These are phyloP conservation scores for Piper longum DNA, from an alignment of 164 flowering plant genomes.

Conservation along the genomic window DNA sequence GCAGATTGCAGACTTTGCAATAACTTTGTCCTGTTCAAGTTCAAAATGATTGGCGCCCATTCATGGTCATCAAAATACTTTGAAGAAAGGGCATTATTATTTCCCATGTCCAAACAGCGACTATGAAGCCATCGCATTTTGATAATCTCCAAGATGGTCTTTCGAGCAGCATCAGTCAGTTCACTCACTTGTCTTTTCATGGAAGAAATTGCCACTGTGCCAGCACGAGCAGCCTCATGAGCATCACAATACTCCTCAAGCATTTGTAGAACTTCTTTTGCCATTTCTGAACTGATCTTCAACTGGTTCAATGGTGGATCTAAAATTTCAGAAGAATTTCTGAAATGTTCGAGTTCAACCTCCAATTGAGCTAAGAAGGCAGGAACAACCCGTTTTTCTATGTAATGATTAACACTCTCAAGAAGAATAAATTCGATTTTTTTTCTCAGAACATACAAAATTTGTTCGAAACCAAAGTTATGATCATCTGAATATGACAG, in stretches of 20 bases:
- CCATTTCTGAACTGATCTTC: constrained; percentile 37
- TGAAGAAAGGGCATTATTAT: constrained; percentile 30
- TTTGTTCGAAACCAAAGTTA: constrained; percentile 77
- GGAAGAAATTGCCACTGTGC: constrained; percentile 58
- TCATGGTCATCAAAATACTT: constrained; percentile 42
- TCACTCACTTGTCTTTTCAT: constrained; percentile 67
- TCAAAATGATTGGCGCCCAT: constrained; percentile 33
- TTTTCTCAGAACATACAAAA: constrained; percentile 43
- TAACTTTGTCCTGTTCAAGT: constrained; percentile 51
- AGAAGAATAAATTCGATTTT: constrained; percentile 65
- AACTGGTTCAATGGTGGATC: constrained; percentile 25
- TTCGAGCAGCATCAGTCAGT: constrained; percentile 49
- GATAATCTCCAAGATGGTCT: constrained; percentile 61
- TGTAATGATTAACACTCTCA: constrained; percentile 40
- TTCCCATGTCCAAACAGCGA: constrained; percentile 25
- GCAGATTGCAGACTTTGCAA: constrained; percentile 56
- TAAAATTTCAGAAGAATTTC: constrained; percentile 21
- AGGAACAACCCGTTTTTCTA: constrained; percentile 59
- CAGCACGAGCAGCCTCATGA: constrained; percentile 88
- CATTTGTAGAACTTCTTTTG: constrained; percentile 52
- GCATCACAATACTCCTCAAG: constrained; percentile 89
- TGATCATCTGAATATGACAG: constrained; percentile 57
- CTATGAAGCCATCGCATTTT: constrained; percentile 88
- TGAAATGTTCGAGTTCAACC: constrained; percentile 50
- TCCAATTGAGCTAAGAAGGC: constrained; percentile 42